phyloP scores from a whole-genome alignment of 1,139 yeast genomes.

The Eremothecium coryli region DNA sequence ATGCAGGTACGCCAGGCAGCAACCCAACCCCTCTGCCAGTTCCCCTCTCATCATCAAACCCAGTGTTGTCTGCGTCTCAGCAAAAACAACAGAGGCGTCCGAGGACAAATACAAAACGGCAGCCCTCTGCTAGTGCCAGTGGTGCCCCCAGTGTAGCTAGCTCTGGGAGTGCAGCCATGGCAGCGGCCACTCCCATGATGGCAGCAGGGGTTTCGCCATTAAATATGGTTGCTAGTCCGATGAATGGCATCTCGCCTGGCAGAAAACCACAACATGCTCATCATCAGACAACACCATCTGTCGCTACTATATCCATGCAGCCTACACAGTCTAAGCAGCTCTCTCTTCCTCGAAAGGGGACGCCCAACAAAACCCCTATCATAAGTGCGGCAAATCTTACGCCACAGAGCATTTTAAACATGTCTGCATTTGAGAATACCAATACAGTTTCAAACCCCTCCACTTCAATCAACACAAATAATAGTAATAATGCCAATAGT shows the following conservation, averaged over 20 bases:
- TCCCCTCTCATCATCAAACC: not conserved
- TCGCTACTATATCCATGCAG: conserved; percentile 4
- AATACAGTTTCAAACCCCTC: conserved; percentile 8
- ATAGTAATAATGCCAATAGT: conserved; percentile 5
- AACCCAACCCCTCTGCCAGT: conserved; percentile 13
- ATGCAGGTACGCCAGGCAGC: conserved; percentile 26
- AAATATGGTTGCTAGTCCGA: conserved; percentile 20
- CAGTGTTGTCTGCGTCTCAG: conserved; percentile 1
- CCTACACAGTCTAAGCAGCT: conserved; percentile 8
- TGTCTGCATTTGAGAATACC: conserved; percentile 18
- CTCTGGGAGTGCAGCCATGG: conserved; percentile 10
- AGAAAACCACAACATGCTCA: conserved; percentile 6
- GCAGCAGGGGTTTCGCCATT: conserved; percentile 19
- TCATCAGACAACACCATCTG: conserved; percentile 3
- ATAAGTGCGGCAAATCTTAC: conserved; percentile 18
- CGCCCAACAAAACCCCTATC: conserved; percentile 9
- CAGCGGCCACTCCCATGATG: conserved; percentile 13
- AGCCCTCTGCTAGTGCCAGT: conserved; percentile 5
- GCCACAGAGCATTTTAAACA: conserved; percentile 27
- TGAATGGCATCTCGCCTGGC: conserved; percentile 19
- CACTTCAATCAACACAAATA: too few species aligned
- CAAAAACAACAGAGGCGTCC: not conserved
- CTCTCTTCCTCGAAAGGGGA: conserved; percentile 4
- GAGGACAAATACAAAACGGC: conserved; percentile 7
- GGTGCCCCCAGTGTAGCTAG: conserved; percentile 11